A percentile compares a stretch with the other conserved stretches of the same genome.
phyloP scores from a whole-genome alignment of 106 monocot species.

The Hemerocallis citrina region DNA sequence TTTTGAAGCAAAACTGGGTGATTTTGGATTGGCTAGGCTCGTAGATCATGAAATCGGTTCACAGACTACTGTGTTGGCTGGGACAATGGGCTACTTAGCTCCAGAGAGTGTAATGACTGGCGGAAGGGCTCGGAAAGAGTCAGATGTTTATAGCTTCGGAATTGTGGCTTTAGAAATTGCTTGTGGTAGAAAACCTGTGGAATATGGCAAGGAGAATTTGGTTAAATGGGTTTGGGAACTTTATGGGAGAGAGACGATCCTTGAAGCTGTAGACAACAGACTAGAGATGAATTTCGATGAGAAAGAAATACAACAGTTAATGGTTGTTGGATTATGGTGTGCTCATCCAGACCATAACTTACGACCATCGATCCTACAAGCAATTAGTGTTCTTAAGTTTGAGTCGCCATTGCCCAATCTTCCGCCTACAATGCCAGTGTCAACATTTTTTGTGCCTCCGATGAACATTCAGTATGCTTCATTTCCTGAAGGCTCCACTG shows the following conservation, averaged over 20 bases:
- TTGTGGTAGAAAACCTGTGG: conserved; percentile 8
- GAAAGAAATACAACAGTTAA: not conserved
- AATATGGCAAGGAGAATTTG: not conserved
- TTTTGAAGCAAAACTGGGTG: conserved; percentile 17
- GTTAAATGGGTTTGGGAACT: conserved; percentile 19
- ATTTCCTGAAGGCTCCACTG: too few species aligned
- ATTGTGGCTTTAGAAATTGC: conserved; percentile 13
- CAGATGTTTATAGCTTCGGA: conserved; percentile 19
- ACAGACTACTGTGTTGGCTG: conserved; percentile 7
- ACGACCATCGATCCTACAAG: not conserved
- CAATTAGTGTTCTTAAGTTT: not conserved
- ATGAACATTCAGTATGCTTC: too few species aligned
- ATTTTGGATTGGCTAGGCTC: conserved; percentile 22
- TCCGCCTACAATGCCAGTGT: not conserved
- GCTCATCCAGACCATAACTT: not conserved
- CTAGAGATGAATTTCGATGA: not conserved
- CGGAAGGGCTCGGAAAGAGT: conserved; percentile 4
- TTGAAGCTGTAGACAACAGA: not conserved
- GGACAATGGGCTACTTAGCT: conserved; percentile 18
- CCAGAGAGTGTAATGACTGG: conserved; percentile 7
- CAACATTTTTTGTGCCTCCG: not conserved
- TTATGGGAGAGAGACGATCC: not conserved
- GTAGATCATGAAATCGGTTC: conserved; percentile 5
- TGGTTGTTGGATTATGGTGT: conserved; percentile 10
- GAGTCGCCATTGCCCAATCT: not conserved